Conservation (phyloP, 768 basidiomycete species). For the Dictyophora rubrovolvata region DNA sequence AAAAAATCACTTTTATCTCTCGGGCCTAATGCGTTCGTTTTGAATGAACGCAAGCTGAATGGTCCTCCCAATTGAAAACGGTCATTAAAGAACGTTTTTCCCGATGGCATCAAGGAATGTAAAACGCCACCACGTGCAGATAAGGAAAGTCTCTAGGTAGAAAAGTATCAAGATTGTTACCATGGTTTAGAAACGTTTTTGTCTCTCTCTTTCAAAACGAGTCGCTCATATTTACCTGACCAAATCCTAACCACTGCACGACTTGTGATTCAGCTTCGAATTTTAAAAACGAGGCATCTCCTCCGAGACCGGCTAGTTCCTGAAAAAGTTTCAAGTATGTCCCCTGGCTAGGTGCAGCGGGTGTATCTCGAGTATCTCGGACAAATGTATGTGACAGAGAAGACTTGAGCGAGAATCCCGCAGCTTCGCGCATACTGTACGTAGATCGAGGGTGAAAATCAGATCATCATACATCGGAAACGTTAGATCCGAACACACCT, state of each 20-base stretch:
- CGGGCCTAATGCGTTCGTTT: conserved; percentile 66
- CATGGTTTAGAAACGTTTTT: no score
- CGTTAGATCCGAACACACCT: conserved; percentile 39
- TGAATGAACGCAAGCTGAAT: conserved; percentile 70
- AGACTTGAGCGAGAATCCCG: conserved; percentile 75
- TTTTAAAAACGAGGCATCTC: conserved; percentile 71
- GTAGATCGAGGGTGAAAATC: conserved; percentile 3
- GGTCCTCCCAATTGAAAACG: conserved; percentile 93
- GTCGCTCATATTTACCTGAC: conserved; percentile 37
- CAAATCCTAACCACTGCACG: conserved; percentile 31
- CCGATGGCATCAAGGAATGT: conserved; percentile 36
- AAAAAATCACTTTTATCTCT: conserved; percentile 51
- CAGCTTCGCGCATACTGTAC: conserved; percentile 69
- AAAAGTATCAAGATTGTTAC: neutral
- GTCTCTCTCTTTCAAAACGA: no score
- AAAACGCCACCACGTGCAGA: conserved; percentile 64
- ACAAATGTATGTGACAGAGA: conserved; percentile 69
- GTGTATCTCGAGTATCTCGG: conserved; percentile 67
- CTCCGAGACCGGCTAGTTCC: conserved; percentile 73
- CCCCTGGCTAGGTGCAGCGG: conserved; percentile 33
- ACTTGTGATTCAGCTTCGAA: conserved; percentile 54
- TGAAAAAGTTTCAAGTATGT: conserved; percentile 46
- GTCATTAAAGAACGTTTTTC: conserved; percentile 59
- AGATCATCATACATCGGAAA: neutral
- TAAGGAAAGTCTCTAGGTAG: conserved; percentile 58